Base-by-base conservation (phyloP, 1,284 basidiomycete species). In the Mycena citricolor region DNA sequence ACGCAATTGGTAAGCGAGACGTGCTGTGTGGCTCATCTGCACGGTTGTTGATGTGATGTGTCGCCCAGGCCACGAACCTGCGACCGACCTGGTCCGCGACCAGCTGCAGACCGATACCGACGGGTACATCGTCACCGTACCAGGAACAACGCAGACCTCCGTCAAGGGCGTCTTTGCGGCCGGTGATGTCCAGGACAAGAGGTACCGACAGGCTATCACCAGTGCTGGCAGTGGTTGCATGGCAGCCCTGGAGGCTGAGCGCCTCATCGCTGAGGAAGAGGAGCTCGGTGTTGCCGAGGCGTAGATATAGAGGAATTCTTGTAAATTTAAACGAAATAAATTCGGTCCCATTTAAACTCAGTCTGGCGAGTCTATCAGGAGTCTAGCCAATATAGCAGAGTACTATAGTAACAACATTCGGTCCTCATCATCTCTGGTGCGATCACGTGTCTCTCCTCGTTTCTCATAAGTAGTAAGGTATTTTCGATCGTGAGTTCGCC, bases 161-260 rank as follows among this genome's bases (percentile, higher is more conserved):
- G 83, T 99, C 54, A 88, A 86, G 64, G 95, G 95, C 55, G 91
- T 99, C 25, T 99, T 94, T 66, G 95, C 97, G 0, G 95, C 95
- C n/a, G 95, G 97, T 54, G 97, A 99, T 61, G 95, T 99, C 0
- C 97, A 98, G 70, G 95, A 99, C 64, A 98, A 98, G 73, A 77
- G 86, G 47, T 98, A 95, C 67, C 74, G 94, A 34, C 95, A 99
- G 70, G 94, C 94, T 20, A 93, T 97, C 65, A 97, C 94, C 14
- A 88, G 83, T 56, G 94, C 94, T 16, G 93, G 93, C 20, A 91
- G 86, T 47, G 93, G 91, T 0, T 97, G 94, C 62, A 94, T 97
- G 85, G 94, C 94, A 36, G 95, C 93, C 3, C 73, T 99, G 22
- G 94, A 97, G 67, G 93, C 86, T 1, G 94, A 98, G 71, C 83